Conservation (phyloP, 768 basidiomycete species). For the Heimioporus sp. region DNA sequence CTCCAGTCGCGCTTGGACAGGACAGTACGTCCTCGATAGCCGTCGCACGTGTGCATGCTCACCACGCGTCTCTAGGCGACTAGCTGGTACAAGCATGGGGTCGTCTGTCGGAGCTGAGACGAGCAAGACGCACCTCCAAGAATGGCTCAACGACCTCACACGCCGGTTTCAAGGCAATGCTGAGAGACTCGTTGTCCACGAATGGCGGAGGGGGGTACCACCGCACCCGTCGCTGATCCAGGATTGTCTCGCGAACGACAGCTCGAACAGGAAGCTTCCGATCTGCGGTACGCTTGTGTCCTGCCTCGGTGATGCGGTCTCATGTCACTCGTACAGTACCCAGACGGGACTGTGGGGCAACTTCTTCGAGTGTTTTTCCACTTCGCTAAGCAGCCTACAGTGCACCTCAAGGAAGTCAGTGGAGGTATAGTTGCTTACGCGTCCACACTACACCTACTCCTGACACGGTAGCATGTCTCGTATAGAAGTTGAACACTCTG, state of each 20-base stretch:
- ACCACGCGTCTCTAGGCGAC: slow-evolving; percentile 39
- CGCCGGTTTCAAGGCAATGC: slow-evolving; percentile 69
- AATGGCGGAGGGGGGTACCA: slow-evolving; percentile 51
- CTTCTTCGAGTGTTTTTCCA: too few relatives aligned
- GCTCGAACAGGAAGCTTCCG: slow-evolving; percentile 80
- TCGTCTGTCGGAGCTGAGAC: slow-evolving; percentile 70
- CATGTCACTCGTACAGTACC: slow-evolving; percentile 42
- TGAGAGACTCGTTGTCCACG: slow-evolving; percentile 86
- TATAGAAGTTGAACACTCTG: too few relatives aligned
- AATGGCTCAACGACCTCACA: slow-evolving; percentile 46
- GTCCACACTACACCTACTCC: too few relatives aligned
- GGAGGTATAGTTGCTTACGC: too few relatives aligned
- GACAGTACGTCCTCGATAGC: slow-evolving; percentile 43
- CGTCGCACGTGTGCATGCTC: neutral
- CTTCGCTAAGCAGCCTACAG: too few relatives aligned
- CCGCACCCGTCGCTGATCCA: slow-evolving; percentile 37
- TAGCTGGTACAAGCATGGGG: slow-evolving; percentile 72
- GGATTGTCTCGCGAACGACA: slow-evolving; percentile 70
- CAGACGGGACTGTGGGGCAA: too few relatives aligned
- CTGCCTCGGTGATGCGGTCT: neutral
- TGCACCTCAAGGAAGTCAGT: too few relatives aligned
- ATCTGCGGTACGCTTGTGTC: slow-evolving; percentile 57
- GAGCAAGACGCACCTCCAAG: slow-evolving; percentile 75
- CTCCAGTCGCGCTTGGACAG: slow-evolving; percentile 71
- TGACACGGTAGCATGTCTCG: too few relatives aligned